These are phyloP conservation scores for Fusarium albosuccineum DNA, from an alignment of 2,329 filamentous ascomycete genomes.

Conservation along the genomic window DNA sequence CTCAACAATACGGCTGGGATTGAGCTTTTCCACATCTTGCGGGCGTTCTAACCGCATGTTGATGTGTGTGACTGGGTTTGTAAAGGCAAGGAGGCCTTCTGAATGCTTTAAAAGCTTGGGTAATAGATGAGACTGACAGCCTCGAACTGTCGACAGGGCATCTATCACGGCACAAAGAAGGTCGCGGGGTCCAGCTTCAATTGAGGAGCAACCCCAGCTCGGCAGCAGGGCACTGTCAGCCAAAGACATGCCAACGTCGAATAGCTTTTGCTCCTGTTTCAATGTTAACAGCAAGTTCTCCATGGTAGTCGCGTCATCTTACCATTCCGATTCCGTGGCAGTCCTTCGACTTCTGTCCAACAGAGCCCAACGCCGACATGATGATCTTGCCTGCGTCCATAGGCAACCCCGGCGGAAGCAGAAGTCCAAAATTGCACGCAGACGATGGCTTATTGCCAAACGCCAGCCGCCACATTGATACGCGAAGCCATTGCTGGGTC, in stretches of 20 bases:
- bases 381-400: slow-evolving; percentile 50
- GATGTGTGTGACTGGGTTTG: slow-evolving; percentile 31
- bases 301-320: background rate
- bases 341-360: slow-evolving; percentile 47
- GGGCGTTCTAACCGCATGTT: slow-evolving; percentile 20
- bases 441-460: slow-evolving; percentile 46
- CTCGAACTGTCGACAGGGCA: slow-evolving; percentile 43
- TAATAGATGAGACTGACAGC: slow-evolving; percentile 45
- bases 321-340: slow-evolving; percentile 52
- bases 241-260: slow-evolving; percentile 49
- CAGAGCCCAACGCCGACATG: slow-evolving; percentile 44
- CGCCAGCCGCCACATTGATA: slow-evolving; percentile 50
- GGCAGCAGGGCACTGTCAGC: slow-evolving; percentile 45
- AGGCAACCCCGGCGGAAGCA: slow-evolving; percentile 41
- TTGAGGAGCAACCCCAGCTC: slow-evolving; percentile 32
- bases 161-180: slow-evolving; percentile 46
- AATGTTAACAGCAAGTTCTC: background rate
- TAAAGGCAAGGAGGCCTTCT: slow-evolving; percentile 21
- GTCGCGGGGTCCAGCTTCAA: slow-evolving; percentile 47
- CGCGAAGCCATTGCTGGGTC: slow-evolving; percentile 50
- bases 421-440: slow-evolving; percentile 28
- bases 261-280: slow-evolving; percentile 49
- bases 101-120: slow-evolving; percentile 47
- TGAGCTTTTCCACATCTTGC: background rate
- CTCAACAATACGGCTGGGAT: background rate